These are phyloP conservation scores for Phylloporus arenicola DNA, from an alignment of 768 basidiomycete genomes.

Conservation along the genomic window DNA sequence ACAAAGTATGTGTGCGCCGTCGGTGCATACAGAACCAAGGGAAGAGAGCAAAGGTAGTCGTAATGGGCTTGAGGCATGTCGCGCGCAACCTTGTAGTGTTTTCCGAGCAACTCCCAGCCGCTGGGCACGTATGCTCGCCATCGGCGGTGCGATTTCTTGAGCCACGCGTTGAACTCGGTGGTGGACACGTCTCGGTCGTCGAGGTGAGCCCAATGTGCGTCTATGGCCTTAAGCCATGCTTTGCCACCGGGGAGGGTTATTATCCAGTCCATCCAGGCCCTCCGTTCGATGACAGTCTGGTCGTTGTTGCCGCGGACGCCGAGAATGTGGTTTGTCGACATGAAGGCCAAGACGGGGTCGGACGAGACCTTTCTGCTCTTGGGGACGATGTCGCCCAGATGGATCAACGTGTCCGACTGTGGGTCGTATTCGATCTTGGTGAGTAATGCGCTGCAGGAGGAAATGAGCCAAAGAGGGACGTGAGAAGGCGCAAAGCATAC, in stretches of 20 bases:
- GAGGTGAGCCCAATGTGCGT: slow-evolving; percentile 37
- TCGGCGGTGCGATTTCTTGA: slow-evolving; percentile 30
- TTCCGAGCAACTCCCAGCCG: slow-evolving; percentile 69
- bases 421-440: slow-evolving; percentile 54
- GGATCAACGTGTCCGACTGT: slow-evolving; percentile 62
- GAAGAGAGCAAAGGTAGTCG: slow-evolving; percentile 69
- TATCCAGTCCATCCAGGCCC: slow-evolving; percentile 82
- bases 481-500: slow-evolving; percentile 42
- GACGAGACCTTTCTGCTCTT: slow-evolving; percentile 58
- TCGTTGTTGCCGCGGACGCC: slow-evolving; percentile 96
- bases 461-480: not conserved
- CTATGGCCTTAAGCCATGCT: slow-evolving; percentile 53
- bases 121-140: slow-evolving; percentile 54
- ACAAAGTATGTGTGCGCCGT: slow-evolving; percentile 71
- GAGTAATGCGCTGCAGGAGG: slow-evolving; percentile 51
- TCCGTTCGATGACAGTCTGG: slow-evolving; percentile 87
- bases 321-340: slow-evolving; percentile 56
- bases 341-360: slow-evolving; percentile 55
- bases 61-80: slow-evolving; percentile 59
- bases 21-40: slow-evolving; percentile 70
- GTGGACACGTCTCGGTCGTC: slow-evolving; percentile 22
- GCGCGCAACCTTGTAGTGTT: slow-evolving; percentile 73
- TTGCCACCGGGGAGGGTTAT: slow-evolving; percentile 33
- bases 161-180: slow-evolving; percentile 34
- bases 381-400: slow-evolving; percentile 77